Conservation (phyloP, 2,329 filamentous ascomycete species). For the Arthrobotrys entomopaga region DNA sequence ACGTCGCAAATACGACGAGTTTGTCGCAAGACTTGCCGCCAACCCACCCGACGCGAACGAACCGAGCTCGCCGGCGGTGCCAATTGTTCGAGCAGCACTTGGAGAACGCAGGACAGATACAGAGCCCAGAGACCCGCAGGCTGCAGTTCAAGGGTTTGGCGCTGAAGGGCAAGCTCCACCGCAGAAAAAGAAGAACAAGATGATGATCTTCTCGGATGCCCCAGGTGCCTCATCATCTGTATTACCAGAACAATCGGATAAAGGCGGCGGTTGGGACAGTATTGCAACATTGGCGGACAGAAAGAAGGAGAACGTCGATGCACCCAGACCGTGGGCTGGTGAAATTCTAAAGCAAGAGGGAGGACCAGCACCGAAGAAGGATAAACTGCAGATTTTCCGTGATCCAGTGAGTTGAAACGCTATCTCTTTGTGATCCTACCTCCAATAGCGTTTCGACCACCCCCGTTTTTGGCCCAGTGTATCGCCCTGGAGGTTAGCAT, state of each 20-base stretch:
- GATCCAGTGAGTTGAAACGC: constrained; percentile 81
- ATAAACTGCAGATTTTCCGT: constrained; percentile 81
- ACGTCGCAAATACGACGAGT: constrained; percentile 89
- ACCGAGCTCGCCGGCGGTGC: constrained; percentile 86
- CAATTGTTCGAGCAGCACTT: constrained; percentile 81
- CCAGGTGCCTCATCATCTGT: constrained; percentile 65
- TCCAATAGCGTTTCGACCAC: constrained; percentile 11
- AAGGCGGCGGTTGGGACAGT: constrained; percentile 84
- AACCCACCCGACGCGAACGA: constrained; percentile 65
- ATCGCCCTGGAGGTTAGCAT: constrained; percentile 58
- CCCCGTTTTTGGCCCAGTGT: neutral
- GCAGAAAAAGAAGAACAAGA: constrained; percentile 77
- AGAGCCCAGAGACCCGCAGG: constrained; percentile 72
- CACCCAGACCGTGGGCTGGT: constrained; percentile 88
- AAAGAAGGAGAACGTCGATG: constrained; percentile 91
- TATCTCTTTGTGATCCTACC: constrained; percentile 36
- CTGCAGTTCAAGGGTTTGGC: constrained; percentile 63
- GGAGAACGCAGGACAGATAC: constrained; percentile 64
- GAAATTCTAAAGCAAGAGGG: constrained; percentile 78
- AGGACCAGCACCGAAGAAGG: constrained; percentile 78
- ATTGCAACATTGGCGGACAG: constrained; percentile 87
- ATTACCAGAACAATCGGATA: constrained; percentile 67
- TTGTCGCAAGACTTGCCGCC: constrained; percentile 76
- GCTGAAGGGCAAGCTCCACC: constrained; percentile 63
- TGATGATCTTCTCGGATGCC: constrained; percentile 88